Evolutionary conservation across 1,284 basidiomycete genomes (phyloP).

Genomic region (Ganoderma sp.): DNA sequence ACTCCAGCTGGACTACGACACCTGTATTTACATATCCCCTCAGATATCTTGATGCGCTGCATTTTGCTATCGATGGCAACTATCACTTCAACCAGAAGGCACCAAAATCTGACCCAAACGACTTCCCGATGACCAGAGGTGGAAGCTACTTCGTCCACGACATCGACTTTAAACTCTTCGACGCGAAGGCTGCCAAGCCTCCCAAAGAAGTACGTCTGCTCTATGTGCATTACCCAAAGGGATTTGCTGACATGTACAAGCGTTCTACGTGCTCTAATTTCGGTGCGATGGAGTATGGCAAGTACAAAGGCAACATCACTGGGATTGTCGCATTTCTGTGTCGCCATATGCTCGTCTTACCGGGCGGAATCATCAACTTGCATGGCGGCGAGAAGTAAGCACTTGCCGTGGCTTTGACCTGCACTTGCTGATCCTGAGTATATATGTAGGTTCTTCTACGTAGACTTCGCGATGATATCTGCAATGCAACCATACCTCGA

Average conservation of each 20-base stretch:
- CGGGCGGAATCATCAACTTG: conserved; percentile 6
- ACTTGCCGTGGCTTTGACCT: no score
- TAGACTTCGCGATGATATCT: conserved; percentile 20
- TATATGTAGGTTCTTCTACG: conserved; percentile 10
- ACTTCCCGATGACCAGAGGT: conserved; percentile 13
- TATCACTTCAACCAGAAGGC: conserved; percentile 22
- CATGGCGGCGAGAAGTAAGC: conserved; percentile 11
- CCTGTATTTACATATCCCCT: conserved; percentile 19
- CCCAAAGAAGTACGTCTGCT: conserved; percentile 8
- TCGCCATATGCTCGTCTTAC: conserved; percentile 15
- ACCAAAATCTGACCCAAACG: conserved; percentile 13
- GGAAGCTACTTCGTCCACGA: conserved; percentile 19
- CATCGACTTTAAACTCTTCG: conserved; percentile 13
- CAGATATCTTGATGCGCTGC: conserved; percentile 17
- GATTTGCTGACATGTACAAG: background rate
- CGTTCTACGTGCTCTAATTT: conserved; percentile 11
- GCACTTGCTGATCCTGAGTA: no score
- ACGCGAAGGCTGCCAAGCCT: background rate
- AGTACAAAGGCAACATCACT: conserved; percentile 13
- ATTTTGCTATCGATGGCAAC: conserved; percentile 23
- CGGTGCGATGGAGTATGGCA: conserved; percentile 16
- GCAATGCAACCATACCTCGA: conserved; percentile 11
- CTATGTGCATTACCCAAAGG: no score
- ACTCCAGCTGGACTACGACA: conserved; percentile 6
- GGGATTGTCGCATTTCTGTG: conserved; percentile 11